phyloP scores from a whole-genome alignment of 305 asterid genomes.

The Solanum chacoense region DNA sequence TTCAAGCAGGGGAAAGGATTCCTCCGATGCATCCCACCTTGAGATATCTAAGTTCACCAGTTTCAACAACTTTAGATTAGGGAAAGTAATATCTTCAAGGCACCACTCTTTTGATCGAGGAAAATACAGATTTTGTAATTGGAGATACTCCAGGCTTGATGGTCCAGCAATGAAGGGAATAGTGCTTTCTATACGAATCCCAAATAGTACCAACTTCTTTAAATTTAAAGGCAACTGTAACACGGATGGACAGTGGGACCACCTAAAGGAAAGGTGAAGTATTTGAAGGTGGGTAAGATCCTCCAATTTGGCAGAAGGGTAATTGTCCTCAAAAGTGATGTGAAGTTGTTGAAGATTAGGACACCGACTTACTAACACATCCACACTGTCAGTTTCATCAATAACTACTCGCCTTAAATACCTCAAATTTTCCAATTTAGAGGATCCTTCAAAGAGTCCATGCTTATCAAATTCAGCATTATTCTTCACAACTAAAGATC shows the following conservation, averaged over 20 bases:
- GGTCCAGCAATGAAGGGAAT: not conserved
- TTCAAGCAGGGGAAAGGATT: not conserved
- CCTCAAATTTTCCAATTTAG: not conserved
- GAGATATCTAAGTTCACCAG: not conserved
- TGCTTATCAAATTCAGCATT: not conserved
- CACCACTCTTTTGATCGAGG: not conserved
- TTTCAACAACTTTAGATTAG: not conserved
- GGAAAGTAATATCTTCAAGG: not conserved
- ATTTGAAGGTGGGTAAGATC: not conserved
- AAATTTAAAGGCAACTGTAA: not conserved
- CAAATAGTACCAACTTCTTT: not conserved
- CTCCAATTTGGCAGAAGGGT: not conserved
- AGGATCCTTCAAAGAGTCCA: not conserved
- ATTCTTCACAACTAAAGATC: not conserved
- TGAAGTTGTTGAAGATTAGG: not conserved
- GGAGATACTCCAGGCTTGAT: not conserved
- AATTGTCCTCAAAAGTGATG: not conserved
- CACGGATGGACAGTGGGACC: not conserved
- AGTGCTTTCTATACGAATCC: not conserved
- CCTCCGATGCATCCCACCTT: not conserved
- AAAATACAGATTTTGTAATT: not conserved
- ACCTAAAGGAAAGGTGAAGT: not conserved
- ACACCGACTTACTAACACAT: not conserved
- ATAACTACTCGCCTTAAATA: not conserved
- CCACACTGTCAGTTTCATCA: not conserved